Base-by-base conservation (phyloP, 2,329 filamentous ascomycete genomes). In the Colletotrichum zoysiae region DNA sequence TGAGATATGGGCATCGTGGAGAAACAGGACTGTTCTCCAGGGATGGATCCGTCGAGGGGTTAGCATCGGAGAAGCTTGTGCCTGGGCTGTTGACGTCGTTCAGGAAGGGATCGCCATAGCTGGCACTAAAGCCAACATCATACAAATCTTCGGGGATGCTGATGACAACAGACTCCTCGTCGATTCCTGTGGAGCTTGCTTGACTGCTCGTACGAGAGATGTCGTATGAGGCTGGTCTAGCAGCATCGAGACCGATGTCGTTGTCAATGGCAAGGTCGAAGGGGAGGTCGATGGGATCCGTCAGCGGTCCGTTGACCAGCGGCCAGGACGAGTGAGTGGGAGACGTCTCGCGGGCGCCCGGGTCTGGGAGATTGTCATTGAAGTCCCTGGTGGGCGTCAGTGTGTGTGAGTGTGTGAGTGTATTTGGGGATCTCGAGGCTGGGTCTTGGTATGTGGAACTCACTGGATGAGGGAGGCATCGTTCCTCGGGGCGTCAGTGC, bases 141-240 rank as follows among this genome's bases (percentile, higher is more conserved):
- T 26, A 50, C 18, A 42, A 14, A 11, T 66, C 67, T 7, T 64
- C 68, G 12, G 40, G 20, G 3, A 46, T n/a, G 57, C 67, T 70
- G 48, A 70, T 57, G 14, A 30, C 55, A 48, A 70, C 23, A 18
- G 67, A 70, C 38, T 66, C 44, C 0, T 71, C 68, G 16, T 71
- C 68, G 12, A 63, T 40, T 16, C 59, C 69, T 8, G 57, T 51
- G 5, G 69, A 71, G 53, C 69, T 71, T 33, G 68, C 68, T 16
- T 62, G 68, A 16, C 68, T 70, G 33, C 58, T 61, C 7, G 56
- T 67, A 1, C 42, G 48, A 23, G 63, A 42, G 20, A 67, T 58
- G 1, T 44, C 64, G 35, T 26, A 61, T 1, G 57, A 58, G 1
- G 20, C n/a, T 8, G 57, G 64, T 20, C 38, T 59, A 6, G 64